A percentile compares a stretch with the other conserved stretches of the same genome.
These are phyloP conservation scores for Kluyveromyces lactis DNA, from an alignment of 805 yeast species.

Conservation along the genomic window DNA sequence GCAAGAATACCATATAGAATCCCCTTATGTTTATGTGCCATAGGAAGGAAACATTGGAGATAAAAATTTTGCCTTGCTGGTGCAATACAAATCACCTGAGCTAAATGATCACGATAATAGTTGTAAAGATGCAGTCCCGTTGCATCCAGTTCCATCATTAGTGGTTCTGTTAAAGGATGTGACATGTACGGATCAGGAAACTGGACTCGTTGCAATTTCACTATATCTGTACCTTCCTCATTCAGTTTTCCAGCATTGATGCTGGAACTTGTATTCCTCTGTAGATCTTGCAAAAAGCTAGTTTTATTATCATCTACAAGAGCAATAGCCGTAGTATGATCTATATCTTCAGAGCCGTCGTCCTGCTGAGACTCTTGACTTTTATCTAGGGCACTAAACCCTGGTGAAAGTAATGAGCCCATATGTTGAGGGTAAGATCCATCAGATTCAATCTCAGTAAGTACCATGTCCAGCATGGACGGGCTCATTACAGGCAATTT, in stretches of 20 bases:
- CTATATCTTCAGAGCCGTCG: no score
- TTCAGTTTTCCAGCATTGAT: no score
- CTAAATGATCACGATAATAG: constrained; percentile 42
- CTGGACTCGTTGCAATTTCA: background rate
- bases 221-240: no score
- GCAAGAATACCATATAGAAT: constrained; percentile 47
- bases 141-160: constrained; percentile 30
- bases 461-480: constrained; percentile 1
- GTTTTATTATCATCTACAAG: no score
- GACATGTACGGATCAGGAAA: constrained; percentile 9
- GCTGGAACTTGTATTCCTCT: no score
- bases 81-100: constrained; percentile 39
- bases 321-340: no score
- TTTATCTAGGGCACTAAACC: no score
- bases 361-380: no score
- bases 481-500: background rate
- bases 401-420: no score
- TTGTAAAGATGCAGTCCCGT: constrained; percentile 38
- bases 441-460: background rate
- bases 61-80: constrained; percentile 46
- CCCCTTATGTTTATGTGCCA: constrained; percentile 43
- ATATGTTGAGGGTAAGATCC: no score
- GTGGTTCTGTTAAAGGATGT: constrained; percentile 18
- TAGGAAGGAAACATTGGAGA: constrained; percentile 40
- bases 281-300: no score